Evolutionary conservation across 306 rosid genomes (phyloP), one percentile per base, ranked within the genome.

Genomic region (Rosa rugosa): DNA sequence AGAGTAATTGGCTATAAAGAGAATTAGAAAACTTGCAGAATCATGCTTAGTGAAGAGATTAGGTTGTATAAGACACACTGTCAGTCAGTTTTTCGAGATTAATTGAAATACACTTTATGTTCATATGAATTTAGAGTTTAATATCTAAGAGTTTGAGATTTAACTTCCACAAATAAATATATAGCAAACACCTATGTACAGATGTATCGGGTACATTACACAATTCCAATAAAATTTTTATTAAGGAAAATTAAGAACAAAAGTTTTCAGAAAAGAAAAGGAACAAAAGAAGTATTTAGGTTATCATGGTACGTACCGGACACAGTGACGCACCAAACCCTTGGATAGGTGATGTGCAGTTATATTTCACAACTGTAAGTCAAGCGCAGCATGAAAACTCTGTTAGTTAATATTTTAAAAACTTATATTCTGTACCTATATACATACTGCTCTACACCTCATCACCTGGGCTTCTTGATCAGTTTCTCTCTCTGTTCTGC

Each of bases 291-390:
- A 46, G 40, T 27, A 71, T 47, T 38, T 23, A 74, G 68, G 77
- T 63, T 40, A 16, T 59, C 36, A 8, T 53, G 42, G 54, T 23
- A 16, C 18, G 20, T 34, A 60, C 44, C 20, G 14, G 56, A 42
- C 51, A 74, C 69, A 46, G 7, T 64, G 69, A 64, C 56, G 18
- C 40, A 75, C 78, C 79, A 57, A 74, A 74, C 69, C 31, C 44
- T 63, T 51, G 4, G 11, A 59, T 34, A 38, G 66, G 22, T n/a
- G 67, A 54, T 18, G 45, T 54, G 67, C 12, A 25, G 41, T 41
- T 73, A 12, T 23, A 60, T 25, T 44, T 25, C 70, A 45, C 71
- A 75, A 44, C 79, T 60, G 59, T 60, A 59, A 75, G 79, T 75
- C 79, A 75, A 75, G 45, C 31, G 11, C 3, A 59, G 57, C 49